Evolutionary conservation across 2,329 filamentous ascomycete species (phyloP).

Genomic region (Alternaria rosae): DNA sequence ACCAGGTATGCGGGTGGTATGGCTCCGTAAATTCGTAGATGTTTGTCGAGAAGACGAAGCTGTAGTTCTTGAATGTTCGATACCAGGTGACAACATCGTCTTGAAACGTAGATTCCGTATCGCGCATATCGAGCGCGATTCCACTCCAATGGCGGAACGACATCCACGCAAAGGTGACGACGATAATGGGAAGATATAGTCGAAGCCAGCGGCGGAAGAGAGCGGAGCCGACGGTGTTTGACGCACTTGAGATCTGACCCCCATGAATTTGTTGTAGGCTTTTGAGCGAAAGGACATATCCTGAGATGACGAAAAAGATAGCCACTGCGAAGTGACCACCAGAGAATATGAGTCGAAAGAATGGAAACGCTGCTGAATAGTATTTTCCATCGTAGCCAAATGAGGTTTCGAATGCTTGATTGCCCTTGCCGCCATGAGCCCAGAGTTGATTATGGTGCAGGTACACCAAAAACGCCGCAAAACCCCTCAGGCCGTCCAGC

Average conservation of each 20-base stretch:
- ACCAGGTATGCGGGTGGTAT: slow-evolving; percentile 48
- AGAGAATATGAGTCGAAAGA: slow-evolving; percentile 59
- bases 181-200: slow-evolving; percentile 61
- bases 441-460: slow-evolving; percentile 60
- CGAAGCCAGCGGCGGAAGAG: slow-evolving; percentile 61
- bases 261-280: slow-evolving; percentile 55
- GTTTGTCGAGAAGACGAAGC: slow-evolving; percentile 69
- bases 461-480: slow-evolving; percentile 72
- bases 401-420: slow-evolving; percentile 52
- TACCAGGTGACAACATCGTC: slow-evolving; percentile 43
- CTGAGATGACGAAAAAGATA: slow-evolving; percentile 62
- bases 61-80: slow-evolving; percentile 67
- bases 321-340: slow-evolving; percentile 60
- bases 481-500: slow-evolving; percentile 71
- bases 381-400: slow-evolving; percentile 43
- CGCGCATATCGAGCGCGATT: slow-evolving; percentile 53
- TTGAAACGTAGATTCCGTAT: slow-evolving; percentile 57
- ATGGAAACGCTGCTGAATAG: slow-evolving; percentile 51
- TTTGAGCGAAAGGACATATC: slow-evolving; percentile 61
- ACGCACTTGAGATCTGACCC: slow-evolving; percentile 49
- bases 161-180: slow-evolving; percentile 63
- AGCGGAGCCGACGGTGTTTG: slow-evolving; percentile 57
- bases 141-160: slow-evolving; percentile 58
- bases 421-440: slow-evolving; percentile 58
- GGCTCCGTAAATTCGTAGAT: slow-evolving; percentile 62